These are phyloP conservation scores for Paramecium pentaurelia DNA, from an alignment of 73 alveolate species.

Conservation along the genomic window DNA sequence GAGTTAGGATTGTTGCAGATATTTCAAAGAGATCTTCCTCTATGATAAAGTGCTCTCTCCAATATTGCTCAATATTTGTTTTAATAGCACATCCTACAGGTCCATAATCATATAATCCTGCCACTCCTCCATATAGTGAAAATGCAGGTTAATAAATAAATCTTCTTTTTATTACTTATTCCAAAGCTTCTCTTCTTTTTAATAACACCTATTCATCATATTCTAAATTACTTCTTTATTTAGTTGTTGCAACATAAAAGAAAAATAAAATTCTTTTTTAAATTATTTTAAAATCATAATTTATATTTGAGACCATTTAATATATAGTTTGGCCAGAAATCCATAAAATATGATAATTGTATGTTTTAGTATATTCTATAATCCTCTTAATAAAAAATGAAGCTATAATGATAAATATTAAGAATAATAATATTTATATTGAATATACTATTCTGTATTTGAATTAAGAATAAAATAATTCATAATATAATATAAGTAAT, in stretches of 20 bases:
- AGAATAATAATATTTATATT: too few species aligned
- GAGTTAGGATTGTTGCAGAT: conserved; percentile 88
- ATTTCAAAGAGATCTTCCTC: conserved; percentile 98
- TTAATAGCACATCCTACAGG: conserved; percentile 98
- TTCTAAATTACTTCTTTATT: conserved; percentile 35
- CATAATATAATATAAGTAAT: too few species aligned
- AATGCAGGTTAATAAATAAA: conserved; percentile 71
- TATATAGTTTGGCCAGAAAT: background rate
- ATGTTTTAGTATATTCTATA: too few species aligned
- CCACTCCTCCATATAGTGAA: conserved; percentile 98
- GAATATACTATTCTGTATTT: too few species aligned
- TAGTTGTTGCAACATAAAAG: background rate
- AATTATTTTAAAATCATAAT: background rate
- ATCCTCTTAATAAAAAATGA: too few species aligned
- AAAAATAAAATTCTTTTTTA: conserved; percentile 9
- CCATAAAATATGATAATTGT: background rate
- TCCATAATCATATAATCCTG: conserved; percentile 99
- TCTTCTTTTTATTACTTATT: conserved; percentile 56
- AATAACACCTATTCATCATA: conserved; percentile 8
- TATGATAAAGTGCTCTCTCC: conserved; percentile 97
- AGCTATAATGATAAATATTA: too few species aligned
- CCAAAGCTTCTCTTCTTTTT: conserved; percentile 44
- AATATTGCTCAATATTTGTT: conserved; percentile 84
- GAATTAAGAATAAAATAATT: too few species aligned
- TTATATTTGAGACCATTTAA: background rate